A percentile compares a stretch with the other conserved stretches of the same genome.
Evolutionary conservation across 768 basidiomycete species (phyloP).

Genomic region (Obba rivulosa): DNA sequence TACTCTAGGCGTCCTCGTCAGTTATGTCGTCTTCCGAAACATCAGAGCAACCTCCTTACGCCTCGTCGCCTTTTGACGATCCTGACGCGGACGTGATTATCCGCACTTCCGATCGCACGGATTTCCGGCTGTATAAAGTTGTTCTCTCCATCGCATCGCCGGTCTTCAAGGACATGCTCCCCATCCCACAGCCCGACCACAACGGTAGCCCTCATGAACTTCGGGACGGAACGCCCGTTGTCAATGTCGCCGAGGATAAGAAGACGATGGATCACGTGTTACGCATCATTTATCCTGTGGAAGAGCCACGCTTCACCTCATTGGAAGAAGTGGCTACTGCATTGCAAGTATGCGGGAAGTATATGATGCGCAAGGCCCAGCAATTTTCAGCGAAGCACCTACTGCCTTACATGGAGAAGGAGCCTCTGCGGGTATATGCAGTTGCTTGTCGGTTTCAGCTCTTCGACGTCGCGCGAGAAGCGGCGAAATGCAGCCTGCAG

Average conservation of each 20-base stretch:
- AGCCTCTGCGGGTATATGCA: too few species aligned
- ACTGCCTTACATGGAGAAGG: too few species aligned
- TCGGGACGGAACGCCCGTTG: not conserved
- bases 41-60: too few species aligned
- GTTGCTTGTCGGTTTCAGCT: too few species aligned
- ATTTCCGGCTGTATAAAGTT: slow-evolving; percentile 49
- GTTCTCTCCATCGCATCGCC: slow-evolving; percentile 53
- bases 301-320: not conserved
- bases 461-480: too few species aligned
- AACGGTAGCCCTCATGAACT: not conserved
- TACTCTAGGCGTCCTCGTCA: too few species aligned
- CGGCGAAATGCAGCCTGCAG: too few species aligned
- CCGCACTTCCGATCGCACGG: slow-evolving; percentile 43
- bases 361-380: too few species aligned
- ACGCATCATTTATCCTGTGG: slow-evolving; percentile 14
- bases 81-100: slow-evolving; percentile 36
- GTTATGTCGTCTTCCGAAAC: too few species aligned
- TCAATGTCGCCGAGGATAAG: slow-evolving; percentile 13
- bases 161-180: slow-evolving; percentile 54
- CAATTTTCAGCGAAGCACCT: too few species aligned
- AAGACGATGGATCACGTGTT: slow-evolving; percentile 13
- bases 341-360: slow-evolving; percentile 7
- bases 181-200: slow-evolving; percentile 36
- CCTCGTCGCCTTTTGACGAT: slow-evolving; percentile 7
- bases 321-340: too few species aligned